Evolutionary conservation across 768 basidiomycete species (phyloP), one percentile per base, ranked within the genome.

Genomic region (Podaxis sp.): DNA sequence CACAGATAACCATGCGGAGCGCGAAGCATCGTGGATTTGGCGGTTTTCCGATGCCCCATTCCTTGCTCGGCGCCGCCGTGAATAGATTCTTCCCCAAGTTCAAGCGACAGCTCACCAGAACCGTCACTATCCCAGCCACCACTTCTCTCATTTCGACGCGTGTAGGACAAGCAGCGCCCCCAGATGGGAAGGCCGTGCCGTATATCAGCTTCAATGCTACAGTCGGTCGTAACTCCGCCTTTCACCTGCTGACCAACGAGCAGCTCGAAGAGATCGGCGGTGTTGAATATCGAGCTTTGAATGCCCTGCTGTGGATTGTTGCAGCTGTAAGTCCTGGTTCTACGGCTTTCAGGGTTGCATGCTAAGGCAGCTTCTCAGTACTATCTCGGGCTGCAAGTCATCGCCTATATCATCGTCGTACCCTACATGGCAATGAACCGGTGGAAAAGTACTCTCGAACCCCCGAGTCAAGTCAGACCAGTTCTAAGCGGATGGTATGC

Each of bases 251-350:
- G 58, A 92, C 88, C 0, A 80, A 84, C 19, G 93, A 95, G 52
- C 91, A 98, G 69, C 77, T 92, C 67, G 95, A 96, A 67, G 94
- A 97, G 72, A 77, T 99, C 4, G 95, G 95, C 3, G 96, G 96
- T 19, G 90, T 97, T 6, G 96, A 99, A 72, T 99, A 92, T 70
- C 83, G 95, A 9, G 92, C 90, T 12, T 76, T 97, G 65, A 88
- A 87, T 49, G 85, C 89, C 2, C 73, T 97, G 55, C 77, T 95
- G 9, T 96, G 92, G 90, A 83, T 96, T 60, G 85, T 96, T 40
- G 82, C 82, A 11, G 71, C 76, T 38, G 94, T 96, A 71, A 69
- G 91, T 80, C 38, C 48, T 53, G n/a, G 57, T 6, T 30, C 12
- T 46, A 26, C 15, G 19, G 24, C 57, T 66, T 22, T 63, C 46